Conservation (phyloP, 176 grass and related monocot species). For the Sorghum bicolor region DNA sequence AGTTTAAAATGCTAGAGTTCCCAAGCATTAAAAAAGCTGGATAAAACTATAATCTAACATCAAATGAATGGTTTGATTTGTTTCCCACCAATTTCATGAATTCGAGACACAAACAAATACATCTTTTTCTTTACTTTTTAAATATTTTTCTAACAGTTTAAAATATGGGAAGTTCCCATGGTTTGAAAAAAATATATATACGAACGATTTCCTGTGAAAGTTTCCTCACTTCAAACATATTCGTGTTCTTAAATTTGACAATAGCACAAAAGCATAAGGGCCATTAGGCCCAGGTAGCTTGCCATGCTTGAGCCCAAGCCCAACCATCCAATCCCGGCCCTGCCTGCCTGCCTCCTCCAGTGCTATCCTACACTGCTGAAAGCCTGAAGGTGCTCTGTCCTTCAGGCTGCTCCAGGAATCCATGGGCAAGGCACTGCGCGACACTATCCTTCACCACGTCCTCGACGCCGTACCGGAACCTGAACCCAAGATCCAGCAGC, state of each 20-base stretch:
- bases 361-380: not conserved
- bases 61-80: not conserved
- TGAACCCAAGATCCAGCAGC: constrained; percentile 62
- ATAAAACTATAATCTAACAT: not conserved
- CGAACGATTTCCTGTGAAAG: not conserved
- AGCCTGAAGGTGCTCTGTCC: not conserved
- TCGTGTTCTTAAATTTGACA: no score
- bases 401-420: constrained; percentile 31
- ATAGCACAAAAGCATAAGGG: no score
- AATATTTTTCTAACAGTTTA: not conserved
- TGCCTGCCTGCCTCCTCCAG: not conserved
- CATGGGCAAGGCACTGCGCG: constrained; percentile 31
- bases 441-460: constrained; percentile 54
- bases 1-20: not conserved
- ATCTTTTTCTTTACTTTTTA: not conserved
- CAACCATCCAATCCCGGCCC: not conserved
- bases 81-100: not conserved
- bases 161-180: not conserved
- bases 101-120: not conserved
- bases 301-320: not conserved
- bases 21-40: not conserved
- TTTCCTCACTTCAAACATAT: no score
- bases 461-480: constrained; percentile 32
- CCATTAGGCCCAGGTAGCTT: not conserved
- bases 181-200: not conserved